A percentile compares a stretch with the other conserved stretches of the same genome.
Evolutionary conservation across 768 basidiomycete genomes (phyloP).

Genomic region (Rhizopogon vulgaris): DNA sequence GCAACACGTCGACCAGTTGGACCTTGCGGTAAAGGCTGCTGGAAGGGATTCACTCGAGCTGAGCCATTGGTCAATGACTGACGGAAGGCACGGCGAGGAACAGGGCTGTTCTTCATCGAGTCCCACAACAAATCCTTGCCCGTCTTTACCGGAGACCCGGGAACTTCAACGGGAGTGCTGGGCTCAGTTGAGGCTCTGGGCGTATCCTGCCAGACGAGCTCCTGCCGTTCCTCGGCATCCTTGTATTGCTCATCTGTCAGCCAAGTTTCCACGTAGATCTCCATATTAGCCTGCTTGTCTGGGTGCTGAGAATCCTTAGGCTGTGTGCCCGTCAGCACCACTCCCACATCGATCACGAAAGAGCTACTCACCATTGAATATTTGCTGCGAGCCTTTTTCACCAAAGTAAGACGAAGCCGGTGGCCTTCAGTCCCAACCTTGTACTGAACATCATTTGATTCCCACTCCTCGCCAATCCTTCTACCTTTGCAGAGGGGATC

Average conservation of each 20-base stretch:
- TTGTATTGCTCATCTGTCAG: conserved; percentile 69
- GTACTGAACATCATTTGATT: conserved; percentile 59
- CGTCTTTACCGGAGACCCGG: conserved; percentile 30
- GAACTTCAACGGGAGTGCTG: conserved; percentile 32
- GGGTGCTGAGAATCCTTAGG: conserved; percentile 76
- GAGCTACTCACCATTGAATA: conserved; percentile 59
- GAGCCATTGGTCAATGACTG: conserved; percentile 43
- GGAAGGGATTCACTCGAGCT: conserved; percentile 47
- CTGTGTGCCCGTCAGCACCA: conserved; percentile 29
- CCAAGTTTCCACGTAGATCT: conserved; percentile 77
- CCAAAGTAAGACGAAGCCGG: conserved; percentile 59
- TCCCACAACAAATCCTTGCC: conserved; percentile 74
- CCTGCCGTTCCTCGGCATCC: conserved; percentile 51
- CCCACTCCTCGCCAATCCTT: conserved; percentile 73
- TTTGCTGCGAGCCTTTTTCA: conserved; percentile 65
- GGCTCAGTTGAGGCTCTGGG: conserved; percentile 36
- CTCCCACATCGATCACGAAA: background rate
- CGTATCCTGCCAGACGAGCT: conserved; percentile 68
- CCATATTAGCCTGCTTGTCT: conserved; percentile 59
- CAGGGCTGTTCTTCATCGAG: conserved; percentile 41
- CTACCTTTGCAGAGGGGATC: conserved; percentile 51
- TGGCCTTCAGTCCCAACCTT: conserved; percentile 70
- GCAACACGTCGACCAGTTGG: conserved; percentile 40
- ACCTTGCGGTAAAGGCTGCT: conserved; percentile 24
- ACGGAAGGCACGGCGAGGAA: conserved; percentile 34